A percentile compares a stretch with the other conserved stretches of the same genome.
These are phyloP conservation scores for Capsicum baccatum DNA, from an alignment of 257 asterid genomes.

Conservation along the genomic window DNA sequence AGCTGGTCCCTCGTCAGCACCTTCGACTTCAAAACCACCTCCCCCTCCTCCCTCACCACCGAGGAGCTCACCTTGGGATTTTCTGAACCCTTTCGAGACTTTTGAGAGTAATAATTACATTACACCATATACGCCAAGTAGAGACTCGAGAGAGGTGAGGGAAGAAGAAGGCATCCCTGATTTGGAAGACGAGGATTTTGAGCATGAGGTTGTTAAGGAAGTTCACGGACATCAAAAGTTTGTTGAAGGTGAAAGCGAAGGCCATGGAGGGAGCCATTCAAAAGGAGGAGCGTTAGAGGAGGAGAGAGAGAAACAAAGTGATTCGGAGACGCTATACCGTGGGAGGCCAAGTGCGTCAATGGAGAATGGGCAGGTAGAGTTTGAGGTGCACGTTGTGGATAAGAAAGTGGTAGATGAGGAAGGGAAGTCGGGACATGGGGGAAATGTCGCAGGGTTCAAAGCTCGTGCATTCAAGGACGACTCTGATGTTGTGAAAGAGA, in stretches of 20 bases:
- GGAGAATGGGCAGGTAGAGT: constrained; percentile 76
- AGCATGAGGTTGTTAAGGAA: constrained; percentile 79
- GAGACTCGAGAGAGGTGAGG: constrained; percentile 81
- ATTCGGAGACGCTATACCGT: constrained; percentile 56
- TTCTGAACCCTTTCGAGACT: constrained; percentile 82
- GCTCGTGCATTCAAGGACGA: constrained; percentile 70
- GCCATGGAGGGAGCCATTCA: constrained; percentile 21
- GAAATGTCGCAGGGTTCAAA: constrained; percentile 59
- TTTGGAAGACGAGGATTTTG: constrained; percentile 83
- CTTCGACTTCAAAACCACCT: constrained; percentile 59
- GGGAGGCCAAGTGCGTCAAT: constrained; percentile 54
- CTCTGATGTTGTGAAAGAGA: constrained; percentile 79
- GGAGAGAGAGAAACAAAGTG: constrained; percentile 50
- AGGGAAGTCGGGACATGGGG: constrained; percentile 48
- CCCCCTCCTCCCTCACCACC: constrained; percentile 95
- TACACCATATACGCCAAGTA: constrained; percentile 64
- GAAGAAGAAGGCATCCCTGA: constrained; percentile 99
- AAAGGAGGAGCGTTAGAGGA: constrained; percentile 46
- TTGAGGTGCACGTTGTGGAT: constrained; percentile 86
- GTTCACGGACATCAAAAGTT: constrained; percentile 77
- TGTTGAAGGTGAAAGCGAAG: constrained; percentile 44
- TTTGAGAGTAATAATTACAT: constrained; percentile 66
- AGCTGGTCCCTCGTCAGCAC: constrained; percentile 1
- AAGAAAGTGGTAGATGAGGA: constrained; percentile 75
- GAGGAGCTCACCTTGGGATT: constrained; percentile 81